phyloP scores from a whole-genome alignment of 2,329 filamentous ascomycete genomes.

The Dichotomopilus funicola region DNA sequence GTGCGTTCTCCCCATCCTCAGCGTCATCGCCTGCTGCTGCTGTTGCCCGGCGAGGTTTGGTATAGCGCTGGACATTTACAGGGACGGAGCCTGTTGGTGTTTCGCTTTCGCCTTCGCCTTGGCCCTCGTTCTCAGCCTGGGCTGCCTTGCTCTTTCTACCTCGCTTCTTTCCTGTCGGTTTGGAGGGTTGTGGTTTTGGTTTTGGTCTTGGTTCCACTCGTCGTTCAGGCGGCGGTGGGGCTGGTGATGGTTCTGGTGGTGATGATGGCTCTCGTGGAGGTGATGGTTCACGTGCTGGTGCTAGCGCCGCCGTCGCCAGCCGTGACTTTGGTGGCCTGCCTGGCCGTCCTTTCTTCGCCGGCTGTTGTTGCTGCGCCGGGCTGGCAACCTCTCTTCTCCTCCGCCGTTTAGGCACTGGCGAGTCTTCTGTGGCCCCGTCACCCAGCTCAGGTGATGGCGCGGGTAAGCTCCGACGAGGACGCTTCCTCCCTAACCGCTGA shows the following conservation, averaged over 20 bases:
- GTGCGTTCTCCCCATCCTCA: constrained; percentile 37
- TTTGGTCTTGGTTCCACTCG: constrained; percentile 7
- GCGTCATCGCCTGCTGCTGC: constrained; percentile 27
- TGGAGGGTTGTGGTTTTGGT: constrained; percentile 3
- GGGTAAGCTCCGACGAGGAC: constrained; percentile 33
- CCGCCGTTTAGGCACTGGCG: constrained; percentile 33
- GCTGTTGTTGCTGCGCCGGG: constrained; percentile 34
- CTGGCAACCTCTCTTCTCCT: constrained; percentile 37
- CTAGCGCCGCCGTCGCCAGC: no score
- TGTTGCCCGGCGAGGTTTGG: constrained; percentile 34
- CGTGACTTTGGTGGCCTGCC: constrained; percentile 13
- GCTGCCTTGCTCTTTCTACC: constrained; percentile 13
- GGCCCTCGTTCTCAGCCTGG: constrained; percentile 13
- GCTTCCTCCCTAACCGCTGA: constrained; percentile 36
- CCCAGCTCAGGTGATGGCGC: constrained; percentile 39
- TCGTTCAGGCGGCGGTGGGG: background rate
- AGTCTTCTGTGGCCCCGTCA: constrained; percentile 31
- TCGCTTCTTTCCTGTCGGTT: constrained; percentile 12
- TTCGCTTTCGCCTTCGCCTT: constrained; percentile 16
- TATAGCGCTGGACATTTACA: constrained; percentile 56
- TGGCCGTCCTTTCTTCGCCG: constrained; percentile 16
- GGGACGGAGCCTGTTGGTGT: constrained; percentile 36
- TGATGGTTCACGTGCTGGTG: background rate
- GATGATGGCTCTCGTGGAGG: background rate
- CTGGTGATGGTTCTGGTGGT: background rate